phyloP scores from a whole-genome alignment of 345 rosid genomes.

The Mercurialis annua region DNA sequence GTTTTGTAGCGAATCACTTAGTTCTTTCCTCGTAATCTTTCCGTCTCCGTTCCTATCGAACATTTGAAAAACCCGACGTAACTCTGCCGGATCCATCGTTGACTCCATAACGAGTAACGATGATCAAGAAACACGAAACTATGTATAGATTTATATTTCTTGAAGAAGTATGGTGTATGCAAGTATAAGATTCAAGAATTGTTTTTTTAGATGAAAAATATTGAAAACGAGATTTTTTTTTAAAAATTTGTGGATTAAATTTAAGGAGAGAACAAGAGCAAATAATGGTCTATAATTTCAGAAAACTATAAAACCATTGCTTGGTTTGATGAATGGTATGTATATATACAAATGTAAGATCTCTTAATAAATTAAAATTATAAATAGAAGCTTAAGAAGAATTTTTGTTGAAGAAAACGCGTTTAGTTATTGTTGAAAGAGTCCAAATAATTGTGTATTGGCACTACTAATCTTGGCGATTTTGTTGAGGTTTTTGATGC shows the following conservation, averaged over 20 bases:
- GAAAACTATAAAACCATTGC: not conserved
- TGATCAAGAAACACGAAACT: slow-evolving; percentile 9
- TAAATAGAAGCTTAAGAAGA: no score
- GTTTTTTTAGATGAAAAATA: no score
- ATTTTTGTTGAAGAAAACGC: not conserved
- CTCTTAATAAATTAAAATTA: no score
- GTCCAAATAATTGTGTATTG: not conserved
- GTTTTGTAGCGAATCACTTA: slow-evolving; percentile 61
- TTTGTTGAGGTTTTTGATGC: not conserved
- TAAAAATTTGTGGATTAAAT: not conserved
- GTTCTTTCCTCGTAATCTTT: slow-evolving; percentile 64
- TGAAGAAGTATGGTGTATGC: not conserved
- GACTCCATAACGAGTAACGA: not conserved
- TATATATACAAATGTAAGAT: not conserved
- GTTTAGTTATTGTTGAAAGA: not conserved
- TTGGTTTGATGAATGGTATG: not conserved
- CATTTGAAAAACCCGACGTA: slow-evolving; percentile 82
- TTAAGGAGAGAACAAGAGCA: not conserved
- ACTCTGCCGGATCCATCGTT: slow-evolving; percentile 63
- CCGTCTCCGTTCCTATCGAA: slow-evolving; percentile 88
- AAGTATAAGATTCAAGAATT: not conserved
- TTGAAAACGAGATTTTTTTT: not conserved
- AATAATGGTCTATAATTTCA: not conserved
- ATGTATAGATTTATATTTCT: not conserved
- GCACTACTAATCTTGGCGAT: not conserved